These are phyloP conservation scores for Plantago major DNA, from an alignment of 257 asterid genomes.

Conservation along the genomic window DNA sequence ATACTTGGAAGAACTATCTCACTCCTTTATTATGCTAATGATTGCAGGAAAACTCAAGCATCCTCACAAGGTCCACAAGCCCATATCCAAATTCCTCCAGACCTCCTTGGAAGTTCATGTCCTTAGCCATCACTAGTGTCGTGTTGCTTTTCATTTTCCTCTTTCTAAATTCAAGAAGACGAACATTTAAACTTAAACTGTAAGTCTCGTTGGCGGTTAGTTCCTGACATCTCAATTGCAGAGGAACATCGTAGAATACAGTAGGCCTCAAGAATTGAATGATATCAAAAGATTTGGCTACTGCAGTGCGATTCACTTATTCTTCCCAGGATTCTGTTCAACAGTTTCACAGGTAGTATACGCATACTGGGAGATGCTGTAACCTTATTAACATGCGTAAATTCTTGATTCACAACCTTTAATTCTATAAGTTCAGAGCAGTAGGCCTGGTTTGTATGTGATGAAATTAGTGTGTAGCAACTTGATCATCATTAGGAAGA, in stretches of 20 bases:
- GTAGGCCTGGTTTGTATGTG: too few species aligned
- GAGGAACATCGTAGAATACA: neutral
- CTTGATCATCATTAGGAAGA: too few species aligned
- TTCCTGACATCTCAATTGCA: neutral
- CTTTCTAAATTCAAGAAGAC: slow-evolving; percentile 59
- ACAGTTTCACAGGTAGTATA: too few species aligned
- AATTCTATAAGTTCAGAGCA: too few species aligned
- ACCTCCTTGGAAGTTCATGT: slow-evolving; percentile 39
- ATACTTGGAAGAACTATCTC: neutral
- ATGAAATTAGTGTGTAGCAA: too few species aligned
- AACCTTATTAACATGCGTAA: too few species aligned
- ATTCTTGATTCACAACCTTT: too few species aligned
- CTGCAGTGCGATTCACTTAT: neutral
- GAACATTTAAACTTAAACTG: slow-evolving; percentile 56
- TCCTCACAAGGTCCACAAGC: slow-evolving; percentile 8
- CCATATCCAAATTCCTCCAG: slow-evolving; percentile 20
- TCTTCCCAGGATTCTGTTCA: neutral
- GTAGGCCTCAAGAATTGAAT: neutral
- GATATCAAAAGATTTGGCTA: neutral
- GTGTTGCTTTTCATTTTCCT: slow-evolving; percentile 36
- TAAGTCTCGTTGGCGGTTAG: slow-evolving; percentile 22
- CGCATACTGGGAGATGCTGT: too few species aligned
- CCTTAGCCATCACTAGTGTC: slow-evolving; percentile 31
- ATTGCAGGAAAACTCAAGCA: slow-evolving; percentile 42
- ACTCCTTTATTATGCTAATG: slow-evolving; percentile 2